Evolutionary conservation across 1,284 basidiomycete species (phyloP), one percentile per base, ranked within the genome.

Genomic region (Hymenochaete sp.): DNA sequence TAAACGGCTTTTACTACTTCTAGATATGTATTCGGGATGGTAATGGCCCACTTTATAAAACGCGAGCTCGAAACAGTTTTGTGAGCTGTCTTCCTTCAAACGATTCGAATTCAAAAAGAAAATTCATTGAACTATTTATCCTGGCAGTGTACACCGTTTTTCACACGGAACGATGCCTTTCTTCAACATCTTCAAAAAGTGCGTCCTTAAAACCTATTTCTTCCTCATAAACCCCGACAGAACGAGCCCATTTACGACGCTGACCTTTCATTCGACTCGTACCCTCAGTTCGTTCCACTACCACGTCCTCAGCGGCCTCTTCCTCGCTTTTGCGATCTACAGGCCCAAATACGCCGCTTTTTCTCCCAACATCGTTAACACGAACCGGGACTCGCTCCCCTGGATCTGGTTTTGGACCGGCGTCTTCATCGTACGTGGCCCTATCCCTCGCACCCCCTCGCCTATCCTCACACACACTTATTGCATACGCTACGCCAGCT

Each of bases 151-250:
- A 1, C 93, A 97, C 62, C 82, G 89, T 14, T 98, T 98, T 73
- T 96, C 92, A 26, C 82, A 93, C 63, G 85, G 80, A 2, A 97
- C 95, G 0, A 96, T 98, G 84, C 96, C 95, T 1, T 66, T 87
- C 48, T 63, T 65, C 51, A 92, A 93, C 60, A 76, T 98, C 37
- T 86, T 93, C 70, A 87, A 86, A 62, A 98, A 98, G 90, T 93
- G 48, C 37, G 74, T 64, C 50, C 51, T 10, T 37, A 22, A n/a
- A n/a, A n/a, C n/a, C n/a, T n/a, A n/a, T n/a, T n/a, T n/a, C n/a
- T n/a, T n/a, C n/a, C n/a, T n/a, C n/a, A n/a, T n/a, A n/a, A n/a
- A n/a, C n/a, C n/a, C n/a, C n/a, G n/a, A n/a, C n/a, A n/a, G n/a
- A n/a, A n/a, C n/a, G n/a, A n/a, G n/a, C n/a, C n/a, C n/a, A n/a